Conservation (phyloP, 2,329 filamentous ascomycete genomes). For the Sporothrix brasiliensis region DNA sequence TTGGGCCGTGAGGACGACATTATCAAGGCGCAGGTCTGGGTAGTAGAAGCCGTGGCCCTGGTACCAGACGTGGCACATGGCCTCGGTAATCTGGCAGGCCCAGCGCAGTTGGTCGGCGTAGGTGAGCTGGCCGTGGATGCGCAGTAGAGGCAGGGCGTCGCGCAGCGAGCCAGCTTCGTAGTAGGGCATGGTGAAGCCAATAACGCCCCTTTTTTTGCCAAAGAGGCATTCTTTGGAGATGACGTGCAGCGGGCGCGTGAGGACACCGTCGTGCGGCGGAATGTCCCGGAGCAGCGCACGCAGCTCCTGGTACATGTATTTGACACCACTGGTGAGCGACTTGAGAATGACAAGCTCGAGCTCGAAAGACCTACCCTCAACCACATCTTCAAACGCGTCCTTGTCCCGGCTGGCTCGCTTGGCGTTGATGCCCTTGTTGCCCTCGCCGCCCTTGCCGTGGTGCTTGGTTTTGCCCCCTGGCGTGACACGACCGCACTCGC, state of each 20-base stretch:
- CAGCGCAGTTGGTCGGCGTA: conserved; percentile 55
- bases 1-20: conserved; percentile 56
- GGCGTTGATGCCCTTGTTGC: background rate
- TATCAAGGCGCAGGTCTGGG: conserved; percentile 62
- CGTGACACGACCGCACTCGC: background rate
- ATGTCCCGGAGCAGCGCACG: conserved; percentile 55
- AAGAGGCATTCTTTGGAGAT: conserved; percentile 60
- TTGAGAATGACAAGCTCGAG: conserved; percentile 57
- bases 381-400: background rate
- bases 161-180: conserved; percentile 59
- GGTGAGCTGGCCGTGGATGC: conserved; percentile 50
- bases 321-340: conserved; percentile 59
- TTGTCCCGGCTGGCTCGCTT: background rate
- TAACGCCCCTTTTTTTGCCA: conserved; percentile 57
- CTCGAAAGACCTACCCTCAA: background rate
- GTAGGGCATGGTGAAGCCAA: conserved; percentile 61
- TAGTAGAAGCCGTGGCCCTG: conserved; percentile 58
- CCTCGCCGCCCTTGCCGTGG: background rate
- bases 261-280: conserved; percentile 56
- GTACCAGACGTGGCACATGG: conserved; percentile 54
- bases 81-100: conserved; percentile 56
- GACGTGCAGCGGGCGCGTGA: conserved; percentile 56
- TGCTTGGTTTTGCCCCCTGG: background rate
- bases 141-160: conserved; percentile 57
- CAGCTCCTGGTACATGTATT: conserved; percentile 65